These are phyloP conservation scores for Coniochaeta hoffmannii DNA, from an alignment of 2,329 filamentous ascomycete species.

Conservation along the genomic window DNA sequence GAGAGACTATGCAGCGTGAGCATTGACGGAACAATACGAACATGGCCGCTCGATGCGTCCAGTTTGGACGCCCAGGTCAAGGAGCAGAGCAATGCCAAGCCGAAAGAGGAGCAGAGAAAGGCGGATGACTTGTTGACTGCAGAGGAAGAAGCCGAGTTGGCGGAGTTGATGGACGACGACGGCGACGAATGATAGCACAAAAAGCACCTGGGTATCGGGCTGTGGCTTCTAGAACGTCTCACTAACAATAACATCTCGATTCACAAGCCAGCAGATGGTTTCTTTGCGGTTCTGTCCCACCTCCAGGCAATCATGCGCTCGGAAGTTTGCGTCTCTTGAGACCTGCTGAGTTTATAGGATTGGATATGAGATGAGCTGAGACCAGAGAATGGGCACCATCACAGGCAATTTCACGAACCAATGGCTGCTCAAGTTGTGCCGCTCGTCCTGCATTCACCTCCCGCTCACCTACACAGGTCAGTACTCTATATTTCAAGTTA, in stretches of 20 bases:
- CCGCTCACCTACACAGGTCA: too few relatives aligned
- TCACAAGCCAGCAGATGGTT: not conserved
- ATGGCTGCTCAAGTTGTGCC: too few relatives aligned
- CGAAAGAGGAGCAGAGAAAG: constrained; percentile 39
- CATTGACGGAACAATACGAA: constrained; percentile 82
- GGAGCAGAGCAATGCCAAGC: constrained; percentile 39
- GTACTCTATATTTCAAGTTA: too few relatives aligned
- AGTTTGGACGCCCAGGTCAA: constrained; percentile 42
- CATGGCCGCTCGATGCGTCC: constrained; percentile 67
- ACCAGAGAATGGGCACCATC: not conserved
- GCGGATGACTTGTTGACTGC: constrained; percentile 57
- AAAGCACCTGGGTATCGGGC: not conserved
- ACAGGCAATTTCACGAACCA: too few relatives aligned
- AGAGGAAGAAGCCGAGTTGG: constrained; percentile 86
- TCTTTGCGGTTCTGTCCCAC: not conserved
- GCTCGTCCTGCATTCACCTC: too few relatives aligned
- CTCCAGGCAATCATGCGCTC: not conserved
- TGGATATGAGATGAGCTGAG: not conserved
- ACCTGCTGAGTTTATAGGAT: not conserved
- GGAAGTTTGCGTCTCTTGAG: not conserved
- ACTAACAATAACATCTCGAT: not conserved
- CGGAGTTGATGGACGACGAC: constrained; percentile 79
- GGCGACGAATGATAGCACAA: constrained; percentile 40
- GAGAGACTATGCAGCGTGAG: constrained; percentile 67
- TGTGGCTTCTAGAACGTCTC: not conserved